Conservation (phyloP, 2,329 filamentous ascomycete genomes). For the Diaporthe longicolla region DNA sequence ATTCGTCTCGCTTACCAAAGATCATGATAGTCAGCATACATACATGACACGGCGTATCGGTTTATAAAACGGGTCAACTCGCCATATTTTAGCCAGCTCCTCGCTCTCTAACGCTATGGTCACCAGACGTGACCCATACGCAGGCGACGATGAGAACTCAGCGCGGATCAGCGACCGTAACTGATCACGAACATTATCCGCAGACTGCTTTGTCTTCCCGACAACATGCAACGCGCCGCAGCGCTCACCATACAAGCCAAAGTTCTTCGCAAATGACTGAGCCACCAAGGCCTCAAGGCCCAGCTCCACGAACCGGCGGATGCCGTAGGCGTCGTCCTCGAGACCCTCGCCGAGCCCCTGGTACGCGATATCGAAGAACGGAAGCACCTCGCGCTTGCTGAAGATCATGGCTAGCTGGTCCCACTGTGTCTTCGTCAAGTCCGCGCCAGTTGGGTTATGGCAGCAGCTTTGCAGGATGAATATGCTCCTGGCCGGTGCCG, state of each 20-base stretch:
- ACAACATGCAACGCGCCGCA: conserved; percentile 51
- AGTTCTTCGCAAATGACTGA: conserved; percentile 58
- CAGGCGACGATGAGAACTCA: conserved; percentile 50
- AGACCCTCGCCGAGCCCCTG: conserved; percentile 53
- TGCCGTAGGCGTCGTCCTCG: conserved; percentile 51
- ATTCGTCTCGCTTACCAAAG: no score
- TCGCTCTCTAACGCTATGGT: not conserved
- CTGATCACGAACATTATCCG: conserved; percentile 47
- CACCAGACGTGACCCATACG: conserved; percentile 44
- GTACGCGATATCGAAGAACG: conserved; percentile 55
- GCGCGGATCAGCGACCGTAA: conserved; percentile 48
- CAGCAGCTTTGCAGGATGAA: conserved; percentile 55
- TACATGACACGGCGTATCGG: no score
- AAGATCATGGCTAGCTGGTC: conserved; percentile 46
- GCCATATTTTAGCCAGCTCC: no score
- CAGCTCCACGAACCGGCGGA: not conserved
- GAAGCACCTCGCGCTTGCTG: conserved; percentile 47
- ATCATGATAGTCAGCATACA: no score
- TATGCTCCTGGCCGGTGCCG: conserved; percentile 50
- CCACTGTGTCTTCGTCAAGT: conserved; percentile 52
- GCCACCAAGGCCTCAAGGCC: conserved; percentile 43
- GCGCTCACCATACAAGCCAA: conserved; percentile 55
- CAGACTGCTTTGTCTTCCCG: conserved; percentile 10
- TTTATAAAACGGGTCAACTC: no score
- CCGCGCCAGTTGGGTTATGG: conserved; percentile 55